Base-by-base conservation (phyloP, 1,139 yeast species). In the Ogataea hybrid region DNA sequence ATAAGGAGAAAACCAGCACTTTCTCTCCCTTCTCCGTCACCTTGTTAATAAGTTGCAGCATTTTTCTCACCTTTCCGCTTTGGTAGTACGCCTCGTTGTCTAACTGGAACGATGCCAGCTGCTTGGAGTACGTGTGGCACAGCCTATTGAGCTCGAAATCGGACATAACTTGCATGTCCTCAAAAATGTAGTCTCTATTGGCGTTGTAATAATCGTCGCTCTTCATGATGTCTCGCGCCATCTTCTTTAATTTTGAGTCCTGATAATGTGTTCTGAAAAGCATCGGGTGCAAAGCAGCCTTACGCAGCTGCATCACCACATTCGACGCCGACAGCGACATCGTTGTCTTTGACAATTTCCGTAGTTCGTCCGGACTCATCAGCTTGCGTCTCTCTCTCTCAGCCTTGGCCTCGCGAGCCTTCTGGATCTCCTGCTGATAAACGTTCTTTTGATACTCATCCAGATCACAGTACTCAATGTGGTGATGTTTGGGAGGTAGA, bases 131-230 rank as follows among this genome's bases (percentile, higher is more conserved):
- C 51, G 77, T 77, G 37, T 70, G 70, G 61, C 97, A 89, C 43
- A 92, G 68, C 23, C 71, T 69, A 57, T 89, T 81, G 43, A 92
- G 72, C 63, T 94, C 98, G 61, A 77, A 85, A 67, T 92, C 99
- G 10, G 87, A 76, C 97, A 94, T 88, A n/a, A 85, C 89, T 59
- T 81, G 80, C 97, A 92, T 90, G 62, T 92, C 99, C 64, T 92
- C 98, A 56, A 62, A 78, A 44, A 92, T 89, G 58, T 73, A 90
- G 32, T 75, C 69, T 49, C 72, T 68, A 60, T 87, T 89, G 16
- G 97, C 97, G 45, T 73, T 79, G 2, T 65, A 67, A 63, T 92
- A 92, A 45, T 78, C 81, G 1, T 89, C 88, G 56, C 90, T 97
- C 43, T 71, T 73, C 82, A 86, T 81, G 39, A 92, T 89, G 18